phyloP scores from a whole-genome alignment of 1,139 yeast genomes.

The Blastobotrys ciferrii region DNA sequence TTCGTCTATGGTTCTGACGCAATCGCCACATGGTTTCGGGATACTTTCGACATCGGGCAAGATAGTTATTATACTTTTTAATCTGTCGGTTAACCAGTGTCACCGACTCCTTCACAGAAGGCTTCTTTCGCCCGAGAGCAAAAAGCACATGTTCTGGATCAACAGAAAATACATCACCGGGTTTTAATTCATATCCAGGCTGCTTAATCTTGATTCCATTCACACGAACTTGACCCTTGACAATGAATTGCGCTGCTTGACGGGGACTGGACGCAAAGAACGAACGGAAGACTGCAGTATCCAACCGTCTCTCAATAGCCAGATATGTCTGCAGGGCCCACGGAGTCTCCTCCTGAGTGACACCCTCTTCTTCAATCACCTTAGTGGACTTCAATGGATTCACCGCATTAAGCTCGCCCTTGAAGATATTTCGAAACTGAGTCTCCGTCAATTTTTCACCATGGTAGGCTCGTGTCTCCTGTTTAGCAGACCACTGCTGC shows the following conservation, averaged over 20 bases:
- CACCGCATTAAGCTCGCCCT: slow-evolving; percentile 79
- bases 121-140: slow-evolving; percentile 84
- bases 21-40: slow-evolving; percentile 61
- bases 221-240: slow-evolving; percentile 79
- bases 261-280: slow-evolving; percentile 92
- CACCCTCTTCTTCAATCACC: slow-evolving; percentile 21
- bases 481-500: slow-evolving; percentile 89
- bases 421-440: slow-evolving; percentile 71
- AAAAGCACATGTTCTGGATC: slow-evolving; percentile 80
- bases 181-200: slow-evolving; percentile 72
- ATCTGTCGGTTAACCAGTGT: slow-evolving; percentile 71
- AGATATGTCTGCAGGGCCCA: slow-evolving; percentile 87
- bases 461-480: slow-evolving; percentile 91
- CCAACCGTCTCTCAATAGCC: slow-evolving; percentile 81
- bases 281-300: slow-evolving; percentile 84
- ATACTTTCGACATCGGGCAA: slow-evolving; percentile 53
- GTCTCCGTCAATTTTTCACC: slow-evolving; percentile 90
- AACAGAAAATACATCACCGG: slow-evolving; percentile 87
- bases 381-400: slow-evolving; percentile 47
- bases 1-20: slow-evolving; percentile 41
- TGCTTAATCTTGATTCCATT: slow-evolving; percentile 75
- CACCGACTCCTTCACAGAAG: slow-evolving; percentile 64
- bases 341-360: slow-evolving; percentile 50
- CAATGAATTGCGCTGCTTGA: slow-evolving; percentile 88
- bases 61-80: slow-evolving; percentile 69